Conservation (phyloP, 2,329 filamentous ascomycete species). For the Trichoderma sp. region DNA sequence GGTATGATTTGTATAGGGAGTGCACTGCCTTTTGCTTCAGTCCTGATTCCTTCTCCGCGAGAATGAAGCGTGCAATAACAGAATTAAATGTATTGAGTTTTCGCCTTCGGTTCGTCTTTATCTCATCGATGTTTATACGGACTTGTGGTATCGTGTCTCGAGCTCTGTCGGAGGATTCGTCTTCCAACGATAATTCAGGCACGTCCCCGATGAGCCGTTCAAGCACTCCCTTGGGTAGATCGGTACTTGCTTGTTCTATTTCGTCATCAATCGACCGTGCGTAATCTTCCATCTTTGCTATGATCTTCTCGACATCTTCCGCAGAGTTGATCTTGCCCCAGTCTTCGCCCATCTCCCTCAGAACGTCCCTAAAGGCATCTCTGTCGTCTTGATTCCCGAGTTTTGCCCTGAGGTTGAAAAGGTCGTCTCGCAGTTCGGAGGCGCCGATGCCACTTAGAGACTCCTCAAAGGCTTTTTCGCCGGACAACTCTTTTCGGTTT, state of each 20-base stretch:
- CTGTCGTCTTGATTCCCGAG: conserved; percentile 36
- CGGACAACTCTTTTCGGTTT: conserved; percentile 36
- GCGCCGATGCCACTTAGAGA: conserved; percentile 37
- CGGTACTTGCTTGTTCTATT: conserved; percentile 32
- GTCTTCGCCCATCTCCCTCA: conserved; percentile 33
- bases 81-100: conserved; percentile 39
- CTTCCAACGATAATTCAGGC: conserved; percentile 26
- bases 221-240: conserved; percentile 33
- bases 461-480: conserved; percentile 40
- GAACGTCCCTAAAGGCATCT: conserved; percentile 35
- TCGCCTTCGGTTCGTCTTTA: conserved; percentile 38
- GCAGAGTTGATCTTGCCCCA: conserved; percentile 33
- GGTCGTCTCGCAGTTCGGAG: conserved; percentile 35
- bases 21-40: conserved; percentile 37
- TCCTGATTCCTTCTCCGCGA: conserved; percentile 29
- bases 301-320: conserved; percentile 36
- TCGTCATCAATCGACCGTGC: conserved; percentile 35
- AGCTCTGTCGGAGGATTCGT: not conserved
- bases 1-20: conserved; percentile 50
- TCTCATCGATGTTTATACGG: conserved; percentile 34
- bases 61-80: conserved; percentile 28
- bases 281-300: conserved; percentile 35
- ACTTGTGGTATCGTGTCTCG: conserved; percentile 29
- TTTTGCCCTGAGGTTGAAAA: conserved; percentile 39
- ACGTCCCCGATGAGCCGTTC: conserved; percentile 34